Evolutionary conservation across 495 filamentous ascomycete genomes (phyloP).

Genomic region (Oidiodendron maius): DNA sequence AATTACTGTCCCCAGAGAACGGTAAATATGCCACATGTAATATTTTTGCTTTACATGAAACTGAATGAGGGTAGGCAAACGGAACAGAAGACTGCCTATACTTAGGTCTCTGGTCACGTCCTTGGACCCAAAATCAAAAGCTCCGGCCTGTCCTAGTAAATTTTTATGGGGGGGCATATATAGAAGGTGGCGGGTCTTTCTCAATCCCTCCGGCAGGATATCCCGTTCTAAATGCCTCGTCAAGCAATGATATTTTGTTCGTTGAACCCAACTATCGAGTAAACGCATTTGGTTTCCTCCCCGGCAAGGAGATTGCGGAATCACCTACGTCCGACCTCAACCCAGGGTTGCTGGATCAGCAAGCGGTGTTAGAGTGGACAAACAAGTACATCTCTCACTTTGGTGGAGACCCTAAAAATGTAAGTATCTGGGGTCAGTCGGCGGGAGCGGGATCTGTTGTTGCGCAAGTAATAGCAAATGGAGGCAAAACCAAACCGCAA

Average conservation of each 20-base stretch:
- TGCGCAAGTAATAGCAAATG: conserved; percentile 58
- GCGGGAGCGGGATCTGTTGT: conserved; percentile 63
- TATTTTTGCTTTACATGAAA: not conserved
- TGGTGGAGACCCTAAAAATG: conserved; percentile 57
- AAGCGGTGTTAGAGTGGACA: conserved; percentile 64
- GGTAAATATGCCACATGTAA: conserved; percentile 11
- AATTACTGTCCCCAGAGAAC: conserved; percentile 53
- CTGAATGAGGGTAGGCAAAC: conserved; percentile 30
- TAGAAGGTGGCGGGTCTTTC: conserved; percentile 50
- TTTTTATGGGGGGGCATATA: conserved; percentile 59
- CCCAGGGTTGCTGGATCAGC: conserved; percentile 62
- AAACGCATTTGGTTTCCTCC: conserved; percentile 60
- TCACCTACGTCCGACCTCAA: conserved; percentile 55
- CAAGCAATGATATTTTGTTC: conserved; percentile 49
- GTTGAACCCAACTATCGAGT: conserved; percentile 60
- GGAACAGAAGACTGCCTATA: conserved; percentile 46
- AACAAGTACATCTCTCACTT: conserved; percentile 62
- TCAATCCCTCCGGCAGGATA: conserved; percentile 48
- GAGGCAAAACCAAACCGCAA: conserved; percentile 24
- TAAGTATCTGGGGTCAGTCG: conserved; percentile 69
- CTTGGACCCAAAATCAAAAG: conserved; percentile 35
- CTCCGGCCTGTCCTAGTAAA: conserved; percentile 51
- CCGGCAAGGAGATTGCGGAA: conserved; percentile 35
- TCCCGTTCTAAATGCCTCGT: conserved; percentile 46
- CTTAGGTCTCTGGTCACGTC: conserved; percentile 49